A percentile compares a stretch with the other conserved stretches of the same genome.
Conservation (phyloP, 2,329 filamentous ascomycete genomes). For the Tolypocladium ophioglossoides region DNA sequence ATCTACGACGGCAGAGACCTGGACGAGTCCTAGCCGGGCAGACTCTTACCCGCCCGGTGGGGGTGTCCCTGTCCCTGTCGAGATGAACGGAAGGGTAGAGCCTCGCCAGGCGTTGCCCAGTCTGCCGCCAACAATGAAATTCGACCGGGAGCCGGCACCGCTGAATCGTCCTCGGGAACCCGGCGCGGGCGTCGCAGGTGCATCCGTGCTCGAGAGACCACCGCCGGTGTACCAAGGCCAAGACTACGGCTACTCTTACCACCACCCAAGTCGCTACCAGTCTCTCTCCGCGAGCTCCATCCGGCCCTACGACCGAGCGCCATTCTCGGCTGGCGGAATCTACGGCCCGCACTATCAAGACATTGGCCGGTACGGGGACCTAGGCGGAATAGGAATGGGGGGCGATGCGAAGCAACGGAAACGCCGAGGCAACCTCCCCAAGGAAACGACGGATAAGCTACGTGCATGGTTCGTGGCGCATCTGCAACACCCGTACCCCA, state of each 20-base stretch:
- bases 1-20: conserved; percentile 18
- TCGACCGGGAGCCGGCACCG: conserved; percentile 23
- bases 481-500: conserved; percentile 73
- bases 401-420: conserved; percentile 44
- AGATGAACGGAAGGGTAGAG: conserved; percentile 24
- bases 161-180: conserved; percentile 18
- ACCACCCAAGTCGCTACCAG: conserved; percentile 33
- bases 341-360: conserved; percentile 32
- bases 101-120: conserved; percentile 27
- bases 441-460: conserved; percentile 75
- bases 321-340: conserved; percentile 27
- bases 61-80: conserved; percentile 15
- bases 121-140: conserved; percentile 24
- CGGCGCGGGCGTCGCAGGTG: conserved; percentile 8
- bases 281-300: conserved; percentile 34
- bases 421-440: conserved; percentile 78
- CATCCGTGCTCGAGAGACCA: conserved; percentile 19
- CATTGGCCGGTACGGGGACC: conserved; percentile 29
- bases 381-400: conserved; percentile 23
- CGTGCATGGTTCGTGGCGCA: conserved; percentile 72
- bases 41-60: neutral
- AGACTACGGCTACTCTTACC: conserved; percentile 27
- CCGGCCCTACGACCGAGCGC: conserved; percentile 30
- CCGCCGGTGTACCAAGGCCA: conserved; percentile 20
- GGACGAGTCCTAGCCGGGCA: conserved; percentile 15